A percentile compares a stretch with the other conserved stretches of the same genome.
phyloP scores from a whole-genome alignment of 495 filamentous ascomycete genomes.

The Aspergillus affinis region DNA sequence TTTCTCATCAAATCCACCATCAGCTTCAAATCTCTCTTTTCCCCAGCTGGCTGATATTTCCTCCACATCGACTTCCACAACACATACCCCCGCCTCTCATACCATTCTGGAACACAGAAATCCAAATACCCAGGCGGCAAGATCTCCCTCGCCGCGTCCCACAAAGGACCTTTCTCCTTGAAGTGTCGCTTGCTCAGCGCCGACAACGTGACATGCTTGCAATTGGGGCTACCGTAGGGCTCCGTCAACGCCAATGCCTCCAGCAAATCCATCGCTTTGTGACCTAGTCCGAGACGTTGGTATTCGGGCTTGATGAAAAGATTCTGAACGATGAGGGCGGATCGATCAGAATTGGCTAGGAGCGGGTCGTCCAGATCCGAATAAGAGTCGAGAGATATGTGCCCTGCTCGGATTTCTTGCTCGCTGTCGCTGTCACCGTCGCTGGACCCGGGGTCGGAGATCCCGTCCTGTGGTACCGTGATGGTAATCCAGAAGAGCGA shows the following conservation, averaged over 20 bases:
- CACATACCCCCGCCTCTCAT: conserved; percentile 23
- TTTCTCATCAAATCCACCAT: conserved; percentile 8
- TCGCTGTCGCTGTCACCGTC: neutral
- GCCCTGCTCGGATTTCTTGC: conserved; percentile 18
- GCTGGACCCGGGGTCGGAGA: neutral
- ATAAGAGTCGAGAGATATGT: conserved; percentile 30
- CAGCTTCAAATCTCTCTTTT: neutral
- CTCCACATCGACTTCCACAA: conserved; percentile 20
- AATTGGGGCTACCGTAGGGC: conserved; percentile 23
- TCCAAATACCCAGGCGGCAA: neutral
- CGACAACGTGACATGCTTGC: conserved; percentile 22
- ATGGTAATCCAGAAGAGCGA: conserved; percentile 29
- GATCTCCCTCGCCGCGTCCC: neutral
- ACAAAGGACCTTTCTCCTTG: conserved; percentile 5
- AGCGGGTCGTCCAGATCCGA: conserved; percentile 18
- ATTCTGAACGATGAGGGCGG: conserved; percentile 21
- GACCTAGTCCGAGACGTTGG: conserved; percentile 20
- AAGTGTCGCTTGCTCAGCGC: conserved; percentile 16
- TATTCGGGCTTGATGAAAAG: conserved; percentile 28
- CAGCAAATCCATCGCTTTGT: conserved; percentile 18
- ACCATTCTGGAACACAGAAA: conserved; percentile 16
- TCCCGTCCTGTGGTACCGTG: neutral
- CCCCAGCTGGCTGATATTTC: neutral
- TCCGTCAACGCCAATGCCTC: conserved; percentile 20
- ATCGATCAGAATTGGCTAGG: conserved; percentile 19